Evolutionary conservation across 179 eudicot genomes (phyloP), one percentile per base, ranked within the genome.

Genomic region (Actinidia chinensis): DNA sequence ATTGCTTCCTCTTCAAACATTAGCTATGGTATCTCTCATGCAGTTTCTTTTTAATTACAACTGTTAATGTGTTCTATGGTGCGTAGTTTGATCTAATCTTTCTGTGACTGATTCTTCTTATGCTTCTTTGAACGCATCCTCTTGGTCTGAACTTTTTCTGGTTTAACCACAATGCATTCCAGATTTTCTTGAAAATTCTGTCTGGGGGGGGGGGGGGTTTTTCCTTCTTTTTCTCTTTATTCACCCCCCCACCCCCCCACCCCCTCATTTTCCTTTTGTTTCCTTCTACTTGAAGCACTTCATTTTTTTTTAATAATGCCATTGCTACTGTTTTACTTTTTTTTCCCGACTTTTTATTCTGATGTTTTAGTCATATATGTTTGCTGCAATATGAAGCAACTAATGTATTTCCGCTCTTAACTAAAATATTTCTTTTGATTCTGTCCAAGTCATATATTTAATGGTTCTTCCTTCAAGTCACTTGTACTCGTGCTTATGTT

Each of bases 401-500:
- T 5, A 25, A 25, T 25, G 14, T 25, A 8, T 22, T 25, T 40
- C 40, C 1, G 17, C 28, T 25, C 23, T 71, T 71, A 36, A 33
- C 6, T 36, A 36, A 36, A 36, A 61, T 61, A 23, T 61, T n/a
- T 25, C 67, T 4, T 3, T 47, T 70, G 43, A 56, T 48, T 70
- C 46, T 72, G 75, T 72, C 61, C 46, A 72, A 52, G 46, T 51
- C 4, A 51, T 50, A 17, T 52, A 28, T 71, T 52, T 18, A 63
- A 71, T 36, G 28, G 10, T 52, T 47, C 23, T 71, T 9, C 23
- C 11, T 71, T 71, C 25, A 43, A 33, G 52, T 48, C 74, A 22
- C 20, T 1, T 70, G 74, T 42, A 48, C 20, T n/a, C 20, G 8
- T 70, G 28, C 42, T 10, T 48, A 7, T 55, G 42, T 22, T n/a